These are phyloP conservation scores for Capsella rubella DNA, from an alignment of 441 rosid species.

Conservation along the genomic window DNA sequence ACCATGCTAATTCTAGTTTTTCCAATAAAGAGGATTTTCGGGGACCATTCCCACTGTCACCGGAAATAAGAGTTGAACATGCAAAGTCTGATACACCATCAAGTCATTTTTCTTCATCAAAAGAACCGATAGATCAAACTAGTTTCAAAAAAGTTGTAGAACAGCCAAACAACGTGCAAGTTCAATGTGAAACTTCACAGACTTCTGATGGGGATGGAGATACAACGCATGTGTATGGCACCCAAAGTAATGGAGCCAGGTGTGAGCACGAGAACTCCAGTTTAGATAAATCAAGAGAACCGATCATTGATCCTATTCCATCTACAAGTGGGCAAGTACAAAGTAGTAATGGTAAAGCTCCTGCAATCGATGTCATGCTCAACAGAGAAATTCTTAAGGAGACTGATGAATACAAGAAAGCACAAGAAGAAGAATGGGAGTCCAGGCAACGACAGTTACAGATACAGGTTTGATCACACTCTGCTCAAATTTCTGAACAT, in stretches of 20 bases:
- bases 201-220: slow-evolving; percentile 25
- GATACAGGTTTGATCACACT: slow-evolving; percentile 61
- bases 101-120: slow-evolving; percentile 27
- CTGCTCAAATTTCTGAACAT: slow-evolving; percentile 4
- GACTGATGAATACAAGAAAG: slow-evolving; percentile 83
- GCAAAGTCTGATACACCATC: slow-evolving; percentile 38
- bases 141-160: slow-evolving; percentile 30
- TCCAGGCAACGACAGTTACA: slow-evolving; percentile 72
- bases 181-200: slow-evolving; percentile 36
- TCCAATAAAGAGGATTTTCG: slow-evolving; percentile 25
- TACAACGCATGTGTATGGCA: slow-evolving; percentile 15
- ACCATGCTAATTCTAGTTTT: slow-evolving; percentile 25
- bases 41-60: slow-evolving; percentile 35
- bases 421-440: slow-evolving; percentile 81
- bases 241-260: slow-evolving; percentile 37
- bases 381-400: slow-evolving; percentile 80
- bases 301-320: slow-evolving; percentile 33
- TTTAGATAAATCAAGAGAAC: slow-evolving; percentile 37
- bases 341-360: slow-evolving; percentile 39
- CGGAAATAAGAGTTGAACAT: slow-evolving; percentile 38
- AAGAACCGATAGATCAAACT: slow-evolving; percentile 33
- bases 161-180: slow-evolving; percentile 27
- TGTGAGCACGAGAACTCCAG: slow-evolving; percentile 36
- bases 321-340: slow-evolving; percentile 30
- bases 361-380: slow-evolving; percentile 55